Percentiles rank a stretch among this genome's conserved stretches.
phyloP scores from a whole-genome alignment of 192 early-diverging fungal genomes.

The Coemansia guatemalensis region DNA sequence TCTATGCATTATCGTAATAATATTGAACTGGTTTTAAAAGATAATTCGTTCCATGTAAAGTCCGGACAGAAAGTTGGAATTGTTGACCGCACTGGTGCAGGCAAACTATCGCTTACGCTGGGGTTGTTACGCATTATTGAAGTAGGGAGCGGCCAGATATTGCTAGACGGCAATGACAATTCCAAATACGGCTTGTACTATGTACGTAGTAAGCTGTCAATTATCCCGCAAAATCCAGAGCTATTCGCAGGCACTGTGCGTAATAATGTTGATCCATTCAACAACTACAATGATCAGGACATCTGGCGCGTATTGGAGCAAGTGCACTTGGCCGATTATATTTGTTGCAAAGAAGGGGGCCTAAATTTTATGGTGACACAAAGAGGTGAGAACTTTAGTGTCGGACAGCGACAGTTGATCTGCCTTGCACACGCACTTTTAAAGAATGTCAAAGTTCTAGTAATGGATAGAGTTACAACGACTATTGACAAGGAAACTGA shows the following conservation, averaged over 20 bases:
- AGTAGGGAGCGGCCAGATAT: conserved; percentile 59
- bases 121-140: conserved; percentile 76
- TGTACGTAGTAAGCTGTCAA: conserved; percentile 69
- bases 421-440: conserved; percentile 78
- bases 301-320: conserved; percentile 66
- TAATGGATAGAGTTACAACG: conserved; percentile 68
- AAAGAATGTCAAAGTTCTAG: conserved; percentile 62
- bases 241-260: conserved; percentile 73
- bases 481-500: conserved; percentile 51
- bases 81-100: conserved; percentile 78
- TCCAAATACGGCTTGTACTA: conserved; percentile 67
- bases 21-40: conserved; percentile 49
- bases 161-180: conserved; percentile 76
- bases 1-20: conserved; percentile 56
- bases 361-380: conserved; percentile 34
- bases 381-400: conserved; percentile 74
- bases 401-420: conserved; percentile 83
- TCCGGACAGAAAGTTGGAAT: conserved; percentile 61
- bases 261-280: conserved; percentile 80
- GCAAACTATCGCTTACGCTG: conserved; percentile 71
- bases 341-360: conserved; percentile 22
- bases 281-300: conserved; percentile 61
- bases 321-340: conserved; percentile 49
- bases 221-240: conserved; percentile 81
- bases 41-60: conserved; percentile 25